Conservation (phyloP, 106 monocot genomes). For the Platanthera zijinensis region DNA sequence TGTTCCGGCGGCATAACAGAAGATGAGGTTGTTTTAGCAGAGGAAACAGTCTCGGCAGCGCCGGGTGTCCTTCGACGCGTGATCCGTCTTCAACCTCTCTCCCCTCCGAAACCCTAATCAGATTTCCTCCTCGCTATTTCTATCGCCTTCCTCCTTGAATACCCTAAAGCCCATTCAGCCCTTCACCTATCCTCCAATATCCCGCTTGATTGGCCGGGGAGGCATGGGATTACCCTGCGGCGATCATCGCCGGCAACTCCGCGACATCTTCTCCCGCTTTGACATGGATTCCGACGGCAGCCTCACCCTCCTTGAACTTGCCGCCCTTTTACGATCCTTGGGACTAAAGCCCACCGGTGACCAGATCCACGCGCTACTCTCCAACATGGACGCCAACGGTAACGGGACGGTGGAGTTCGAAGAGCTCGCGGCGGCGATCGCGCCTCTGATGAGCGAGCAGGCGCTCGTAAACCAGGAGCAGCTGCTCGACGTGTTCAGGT, state of each 20-base stretch:
- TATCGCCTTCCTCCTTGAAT: background rate
- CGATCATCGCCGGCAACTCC: constrained; percentile 32
- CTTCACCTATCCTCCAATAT: background rate
- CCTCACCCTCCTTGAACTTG: constrained; percentile 67
- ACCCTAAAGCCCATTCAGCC: background rate
- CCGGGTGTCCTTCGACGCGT: background rate
- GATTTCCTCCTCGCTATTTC: background rate
- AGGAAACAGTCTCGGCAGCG: too few species aligned
- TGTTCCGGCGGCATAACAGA: too few species aligned
- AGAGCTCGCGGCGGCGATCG: constrained; percentile 48
- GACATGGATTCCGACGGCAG: constrained; percentile 72
- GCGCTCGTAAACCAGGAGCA: constrained; percentile 43
- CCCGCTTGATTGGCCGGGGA: background rate
- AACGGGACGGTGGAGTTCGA: constrained; percentile 74
- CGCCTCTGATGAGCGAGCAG: constrained; percentile 46
- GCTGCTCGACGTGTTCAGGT: constrained; percentile 43
- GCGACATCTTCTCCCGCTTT: constrained; percentile 53
- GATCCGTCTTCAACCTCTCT: background rate
- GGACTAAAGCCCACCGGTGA: constrained; percentile 55
- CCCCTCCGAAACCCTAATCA: background rate
- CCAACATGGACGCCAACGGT: constrained; percentile 56
- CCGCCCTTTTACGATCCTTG: constrained; percentile 63
- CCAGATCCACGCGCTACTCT: constrained; percentile 55
- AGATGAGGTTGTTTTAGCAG: too few species aligned
- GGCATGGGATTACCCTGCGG: background rate